Evolutionary conservation across 257 asterid species (phyloP), one percentile per base, ranked within the genome.

Genomic region (Fraxinus excelsior): DNA sequence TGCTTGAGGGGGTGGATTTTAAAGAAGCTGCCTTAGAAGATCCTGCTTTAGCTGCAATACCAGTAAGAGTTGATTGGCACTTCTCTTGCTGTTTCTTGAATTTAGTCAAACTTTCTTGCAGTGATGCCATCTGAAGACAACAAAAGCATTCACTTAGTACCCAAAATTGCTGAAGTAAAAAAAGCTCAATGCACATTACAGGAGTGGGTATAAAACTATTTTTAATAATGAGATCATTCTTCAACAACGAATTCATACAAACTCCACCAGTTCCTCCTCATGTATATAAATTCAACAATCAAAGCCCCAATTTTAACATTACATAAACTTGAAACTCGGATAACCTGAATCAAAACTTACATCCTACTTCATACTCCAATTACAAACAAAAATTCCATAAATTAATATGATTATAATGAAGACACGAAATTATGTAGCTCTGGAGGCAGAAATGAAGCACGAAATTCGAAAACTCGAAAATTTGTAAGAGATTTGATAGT

Each of bases 71-170:
- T 56, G 94, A 26, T 73, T 89, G 94, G 58, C 84, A 85, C 85
- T 90, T 91, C 82, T 90, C 97, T 79, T 83, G 97, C 80, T 91
- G 97, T 73, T 88, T 88, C 82, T 88, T 84, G 73, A 83, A 87
- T 80, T 77, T 88, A 49, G 80, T 78, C 82, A 87, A 74, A 80
- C 90, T 87, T 1, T 88, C 96, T 58, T 85, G 84, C 60, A 85
- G 86, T 16, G 88, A 80, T 35, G 84, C 74, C 94, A 89, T 89
- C 94, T 89, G 81, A 64, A 65, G 67, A 68, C 64, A 75, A 68
- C 64, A 75, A 80, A 75, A 80, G 18, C 21, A 32, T 23, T 10
- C 73, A 51, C 66, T 58, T 7, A 58, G 66, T 58, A 51, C 35
- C 65, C 62, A 37, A 28, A 51, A 60, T n/a, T 26, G 66, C 38